A percentile compares a stretch with the other conserved stretches of the same genome.
Conservation (phyloP, 306 rosid genomes). For the Oxytropis ochrocephala region DNA sequence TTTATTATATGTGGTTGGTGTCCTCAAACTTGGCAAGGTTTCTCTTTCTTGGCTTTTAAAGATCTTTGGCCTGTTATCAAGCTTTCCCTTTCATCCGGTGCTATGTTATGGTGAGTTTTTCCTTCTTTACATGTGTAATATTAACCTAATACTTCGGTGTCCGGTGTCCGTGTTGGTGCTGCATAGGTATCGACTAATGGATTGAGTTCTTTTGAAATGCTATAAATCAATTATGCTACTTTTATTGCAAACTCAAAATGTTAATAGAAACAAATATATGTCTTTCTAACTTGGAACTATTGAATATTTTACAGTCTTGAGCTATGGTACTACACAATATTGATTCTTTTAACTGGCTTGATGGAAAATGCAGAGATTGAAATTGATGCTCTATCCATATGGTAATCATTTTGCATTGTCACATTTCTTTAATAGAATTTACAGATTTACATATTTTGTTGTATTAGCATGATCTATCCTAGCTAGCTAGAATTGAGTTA, state of each 20-base stretch:
- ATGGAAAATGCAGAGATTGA: conserved; percentile 42
- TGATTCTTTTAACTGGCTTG: conserved; percentile 44
- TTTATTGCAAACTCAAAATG: background rate
- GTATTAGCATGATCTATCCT: background rate
- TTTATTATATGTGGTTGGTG: conserved; percentile 50
- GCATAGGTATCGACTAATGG: background rate
- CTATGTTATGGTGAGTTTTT: conserved; percentile 44
- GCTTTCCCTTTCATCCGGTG: conserved; percentile 47
- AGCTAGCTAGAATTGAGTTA: background rate
- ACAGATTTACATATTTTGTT: background rate
- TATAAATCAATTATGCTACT: background rate
- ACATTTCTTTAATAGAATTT: background rate
- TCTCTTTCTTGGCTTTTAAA: conserved; percentile 33
- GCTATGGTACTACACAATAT: conserved; percentile 46
- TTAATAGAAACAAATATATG: background rate
- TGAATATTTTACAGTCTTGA: conserved; percentile 31
- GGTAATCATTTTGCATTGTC: conserved; percentile 31
- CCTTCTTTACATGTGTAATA: background rate
- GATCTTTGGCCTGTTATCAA: conserved; percentile 50
- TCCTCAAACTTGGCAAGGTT: conserved; percentile 38
- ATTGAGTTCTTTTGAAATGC: background rate
- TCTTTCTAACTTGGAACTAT: background rate
- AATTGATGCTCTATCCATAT: conserved; percentile 50
- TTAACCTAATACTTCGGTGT: too few relatives aligned
- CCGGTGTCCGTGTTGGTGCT: too few relatives aligned